These are phyloP conservation scores for Cenchrus purpureus DNA, from an alignment of 176 grass and related monocot genomes.

Conservation along the genomic window DNA sequence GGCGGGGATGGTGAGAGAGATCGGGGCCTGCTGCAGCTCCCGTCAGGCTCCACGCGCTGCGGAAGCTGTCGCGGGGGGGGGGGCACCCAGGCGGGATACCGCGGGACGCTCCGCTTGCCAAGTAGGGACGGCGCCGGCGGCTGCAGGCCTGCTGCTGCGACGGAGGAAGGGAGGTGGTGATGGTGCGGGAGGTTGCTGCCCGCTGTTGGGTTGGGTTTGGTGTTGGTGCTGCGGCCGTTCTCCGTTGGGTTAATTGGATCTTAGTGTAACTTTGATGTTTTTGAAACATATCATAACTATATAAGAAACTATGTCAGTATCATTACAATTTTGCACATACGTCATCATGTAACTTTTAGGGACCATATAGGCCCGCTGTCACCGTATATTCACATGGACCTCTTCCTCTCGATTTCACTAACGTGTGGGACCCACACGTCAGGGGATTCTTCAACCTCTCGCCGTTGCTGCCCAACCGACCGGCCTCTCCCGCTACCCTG, in stretches of 20 bases:
- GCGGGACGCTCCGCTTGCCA: slow-evolving; percentile 9
- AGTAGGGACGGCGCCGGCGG: not conserved
- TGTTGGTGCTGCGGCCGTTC: slow-evolving; percentile 35
- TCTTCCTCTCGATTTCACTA: no score
- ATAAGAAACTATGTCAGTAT: no score
- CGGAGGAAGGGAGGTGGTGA: slow-evolving; percentile 24
- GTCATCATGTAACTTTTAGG: no score
- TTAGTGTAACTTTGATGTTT: slow-evolving; percentile 30
- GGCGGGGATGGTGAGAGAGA: slow-evolving; percentile 23
- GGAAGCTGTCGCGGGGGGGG: not conserved
- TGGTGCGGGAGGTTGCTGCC: slow-evolving; percentile 39
- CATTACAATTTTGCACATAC: no score
- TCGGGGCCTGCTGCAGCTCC: slow-evolving; percentile 24
- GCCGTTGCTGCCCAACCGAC: no score
- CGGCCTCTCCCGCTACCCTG: no score
- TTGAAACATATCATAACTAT: not conserved
- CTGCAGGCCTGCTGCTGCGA: slow-evolving; percentile 31
- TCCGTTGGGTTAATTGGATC: slow-evolving; percentile 33
- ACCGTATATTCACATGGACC: no score
- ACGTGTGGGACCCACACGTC: no score
- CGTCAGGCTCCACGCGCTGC: slow-evolving; percentile 24
- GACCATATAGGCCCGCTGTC: no score
- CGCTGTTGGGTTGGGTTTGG: slow-evolving; percentile 44
- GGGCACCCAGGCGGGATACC: not conserved
- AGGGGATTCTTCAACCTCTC: no score